Evolutionary conservation across 371 early-diverging fungal species (phyloP), one percentile per base, ranked within the genome.

Genomic region (Batrachochytrium dendrobatidis): DNA sequence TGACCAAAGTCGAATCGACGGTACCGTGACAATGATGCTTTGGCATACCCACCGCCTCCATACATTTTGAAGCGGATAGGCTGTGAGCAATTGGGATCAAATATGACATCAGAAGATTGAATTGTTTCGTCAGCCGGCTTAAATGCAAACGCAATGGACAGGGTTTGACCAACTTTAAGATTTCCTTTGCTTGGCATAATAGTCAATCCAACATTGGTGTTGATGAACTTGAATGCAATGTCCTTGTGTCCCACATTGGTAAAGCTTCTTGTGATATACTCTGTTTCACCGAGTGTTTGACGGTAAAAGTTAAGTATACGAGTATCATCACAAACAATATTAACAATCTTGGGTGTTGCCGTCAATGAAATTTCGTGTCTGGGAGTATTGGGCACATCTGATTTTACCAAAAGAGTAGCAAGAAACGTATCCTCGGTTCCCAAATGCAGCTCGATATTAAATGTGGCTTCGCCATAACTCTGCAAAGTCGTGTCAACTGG

Each of bases 1-100:
- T 80, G 77, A 12, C 82, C 82, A 61, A 82, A 82, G 51, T 82
- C 82, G 58, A 82, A 82, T 35, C 76, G 45, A 26, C 79, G 65
- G 59, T 80, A 77, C 50, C 73, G 65, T 7, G 71, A 44, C 3
- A 82, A 59, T 18, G 79, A 79, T 12, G 71, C 67, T 51, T 73
- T 72, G 0, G 77, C 73, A 48, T 66, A 69, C 0, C 82, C 82
- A 18, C 82, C 82, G 7, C 74, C 77, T 10, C 81, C 82, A 56
- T 55, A 68, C 68, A 80, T 75, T 45, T 75, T 74, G 20, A 82
- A 58, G 18, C 79, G 66, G 53, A 82, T 75, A 3, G 70, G 75
- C 61, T 80, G 77, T 6, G 81, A 80, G 57, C 74, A 76, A 53
- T 77, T 72, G 2, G 81, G 81, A 54, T 77, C 74, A 50, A 82